A percentile compares a stretch with the other conserved stretches of the same genome.
Conservation (phyloP, 441 rosid genomes). For the Jatropha multifida region DNA sequence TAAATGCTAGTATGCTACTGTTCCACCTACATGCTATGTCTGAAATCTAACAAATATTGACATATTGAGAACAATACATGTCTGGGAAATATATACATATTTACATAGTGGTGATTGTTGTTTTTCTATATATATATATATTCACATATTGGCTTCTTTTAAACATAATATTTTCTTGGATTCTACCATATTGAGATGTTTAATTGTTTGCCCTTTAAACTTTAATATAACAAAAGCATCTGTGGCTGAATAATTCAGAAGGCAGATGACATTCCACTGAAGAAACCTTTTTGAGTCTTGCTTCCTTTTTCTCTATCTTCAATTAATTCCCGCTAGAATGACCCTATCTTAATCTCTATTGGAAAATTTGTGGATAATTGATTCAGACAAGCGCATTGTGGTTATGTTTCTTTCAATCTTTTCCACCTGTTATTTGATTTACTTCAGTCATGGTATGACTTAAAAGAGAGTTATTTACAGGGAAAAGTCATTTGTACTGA, state of each 20-base stretch:
- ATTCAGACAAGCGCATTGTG: not conserved
- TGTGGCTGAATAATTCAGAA: not conserved
- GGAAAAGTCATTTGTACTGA: not conserved
- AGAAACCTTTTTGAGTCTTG: not conserved
- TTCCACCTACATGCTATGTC: too few relatives aligned
- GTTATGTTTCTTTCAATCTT: not conserved
- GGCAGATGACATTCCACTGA: not conserved
- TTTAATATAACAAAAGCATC: not conserved
- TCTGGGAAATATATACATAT: too few relatives aligned
- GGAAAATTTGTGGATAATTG: not conserved
- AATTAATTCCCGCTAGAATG: not conserved
- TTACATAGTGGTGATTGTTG: too few relatives aligned
- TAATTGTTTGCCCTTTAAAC: not conserved
- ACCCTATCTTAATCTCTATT: not conserved
- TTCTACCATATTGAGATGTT: not conserved
- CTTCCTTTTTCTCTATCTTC: not conserved
- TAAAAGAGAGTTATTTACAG: not conserved
- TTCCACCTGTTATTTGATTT: not conserved
- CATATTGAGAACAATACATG: too few relatives aligned
- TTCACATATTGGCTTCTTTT: not conserved
- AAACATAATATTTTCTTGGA: not conserved
- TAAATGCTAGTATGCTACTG: too few relatives aligned
- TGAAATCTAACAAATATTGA: too few relatives aligned
- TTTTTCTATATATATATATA: too few relatives aligned
- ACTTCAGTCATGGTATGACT: not conserved